These are phyloP conservation scores for Corchorus capsularis DNA, from an alignment of 345 rosid genomes.

Conservation along the genomic window DNA sequence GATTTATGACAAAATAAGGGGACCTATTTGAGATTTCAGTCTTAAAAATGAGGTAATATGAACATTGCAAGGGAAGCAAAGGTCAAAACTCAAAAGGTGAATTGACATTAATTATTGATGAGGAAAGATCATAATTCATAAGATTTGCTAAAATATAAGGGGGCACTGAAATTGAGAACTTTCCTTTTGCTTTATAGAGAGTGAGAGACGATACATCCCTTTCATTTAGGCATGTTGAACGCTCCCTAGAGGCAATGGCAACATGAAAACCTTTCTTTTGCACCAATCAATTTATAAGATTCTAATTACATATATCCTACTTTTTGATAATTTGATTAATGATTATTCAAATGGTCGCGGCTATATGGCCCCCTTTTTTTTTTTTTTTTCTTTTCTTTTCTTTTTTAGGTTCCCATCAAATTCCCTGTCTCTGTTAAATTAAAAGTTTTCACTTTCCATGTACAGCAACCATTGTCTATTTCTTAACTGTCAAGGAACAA, in stretches of 20 bases:
- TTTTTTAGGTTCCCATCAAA: too few relatives aligned
- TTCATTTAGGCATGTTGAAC: constrained; percentile 5
- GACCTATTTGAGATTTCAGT: too few relatives aligned
- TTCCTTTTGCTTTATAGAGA: not conserved
- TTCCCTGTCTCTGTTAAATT: not conserved
- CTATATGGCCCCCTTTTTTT: not conserved
- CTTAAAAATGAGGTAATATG: not conserved
- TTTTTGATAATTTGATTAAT: too few relatives aligned
- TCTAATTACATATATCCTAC: not conserved
- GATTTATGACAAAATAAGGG: too few relatives aligned
- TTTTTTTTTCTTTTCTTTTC: too few relatives aligned
- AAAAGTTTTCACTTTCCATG: not conserved
- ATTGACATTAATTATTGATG: not conserved
- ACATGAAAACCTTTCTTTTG: not conserved
- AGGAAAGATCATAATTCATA: constrained; percentile 6
- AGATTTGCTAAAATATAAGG: not conserved
- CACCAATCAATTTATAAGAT: not conserved
- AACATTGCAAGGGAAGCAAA: not conserved
- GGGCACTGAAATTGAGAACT: constrained; percentile 14
- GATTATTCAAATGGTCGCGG: not conserved
- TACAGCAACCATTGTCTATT: not conserved
- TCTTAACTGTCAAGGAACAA: not conserved
- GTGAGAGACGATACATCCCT: not conserved
- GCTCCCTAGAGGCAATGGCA: not conserved
- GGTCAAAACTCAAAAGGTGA: not conserved